Base-by-base conservation (phyloP, 75 land plant genomes). In the Cupressus sempervirens region DNA sequence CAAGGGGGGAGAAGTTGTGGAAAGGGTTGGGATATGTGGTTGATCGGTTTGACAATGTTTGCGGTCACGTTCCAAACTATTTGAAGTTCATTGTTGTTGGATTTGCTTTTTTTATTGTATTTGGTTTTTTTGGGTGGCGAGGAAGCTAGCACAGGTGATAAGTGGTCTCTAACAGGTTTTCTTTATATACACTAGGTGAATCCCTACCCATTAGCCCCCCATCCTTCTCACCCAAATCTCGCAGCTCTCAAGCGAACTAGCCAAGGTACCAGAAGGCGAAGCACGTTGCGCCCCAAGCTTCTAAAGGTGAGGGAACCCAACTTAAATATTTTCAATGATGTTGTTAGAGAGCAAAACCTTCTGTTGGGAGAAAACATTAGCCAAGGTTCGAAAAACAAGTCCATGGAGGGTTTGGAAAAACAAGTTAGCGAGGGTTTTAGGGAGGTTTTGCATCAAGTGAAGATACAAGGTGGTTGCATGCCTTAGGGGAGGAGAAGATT, bases 201-300 rank as follows among this genome's bases (percentile, higher is more conserved):
- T 75, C 72, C 70, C 84, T 89, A 67, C 81, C 88, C 85, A 87
- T 87, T 87, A 65, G 85, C 62, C 89, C 87, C 3, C 84, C 34
- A 36, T 86, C 84, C 41, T 84, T 86, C 86, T 89, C 88, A 23
- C 89, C 86, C 85, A 90, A 87, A 86, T 29, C 81, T n/a, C n/a
- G n/a, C n/a, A n/a, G 13, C 81, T 1, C 26, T 77, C 30, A 45
- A 77, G 50, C 81, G 46, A 77, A 10, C 11, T 26, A 77, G 8
- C 40, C 29, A 45, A 38, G 81, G 65, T 34, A 34, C 85, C 5
- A 65, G 80, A 41, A 83, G 94, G 18, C 89, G 88, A 9, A 93
- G 88, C 70, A 77, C 85, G 35, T 87, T 93, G 58, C 86, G 94
- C 80, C 84, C 83, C 53, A 93, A 91, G 81, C 80, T 93, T 76